Conservation (phyloP, 2,329 filamentous ascomycete species). For the Phialemoniopsis sp. region DNA sequence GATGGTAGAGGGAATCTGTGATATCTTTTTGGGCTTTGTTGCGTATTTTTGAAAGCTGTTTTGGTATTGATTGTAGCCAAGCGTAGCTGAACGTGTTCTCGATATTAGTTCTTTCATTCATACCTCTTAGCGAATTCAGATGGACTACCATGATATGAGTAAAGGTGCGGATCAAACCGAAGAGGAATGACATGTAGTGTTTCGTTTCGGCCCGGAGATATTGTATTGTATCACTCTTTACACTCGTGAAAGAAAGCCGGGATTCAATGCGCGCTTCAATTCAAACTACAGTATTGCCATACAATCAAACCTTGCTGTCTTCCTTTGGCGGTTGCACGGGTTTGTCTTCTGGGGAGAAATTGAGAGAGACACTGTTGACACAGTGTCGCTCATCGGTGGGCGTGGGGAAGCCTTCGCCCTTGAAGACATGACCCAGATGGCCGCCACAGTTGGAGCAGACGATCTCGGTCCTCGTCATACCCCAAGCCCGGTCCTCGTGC, state of each 20-base stretch:
- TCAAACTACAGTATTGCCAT: too few relatives aligned
- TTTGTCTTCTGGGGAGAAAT: slow-evolving; percentile 67
- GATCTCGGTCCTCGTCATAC: slow-evolving; percentile 89
- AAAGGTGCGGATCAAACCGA: too few relatives aligned
- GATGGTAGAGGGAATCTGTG: slow-evolving; percentile 17
- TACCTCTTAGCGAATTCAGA: too few relatives aligned
- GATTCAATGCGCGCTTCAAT: too few relatives aligned
- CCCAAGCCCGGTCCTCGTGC: slow-evolving; percentile 70
- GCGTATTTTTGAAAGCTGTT: neutral
- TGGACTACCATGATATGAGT: too few relatives aligned
- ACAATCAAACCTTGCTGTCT: slow-evolving; percentile 10
- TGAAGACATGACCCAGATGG: slow-evolving; percentile 87
- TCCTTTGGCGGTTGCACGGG: slow-evolving; percentile 27
- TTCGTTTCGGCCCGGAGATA: too few relatives aligned
- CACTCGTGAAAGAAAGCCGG: too few relatives aligned
- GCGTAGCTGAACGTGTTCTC: too few relatives aligned
- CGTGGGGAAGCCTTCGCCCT: slow-evolving; percentile 77
- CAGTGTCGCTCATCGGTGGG: slow-evolving; percentile 96
- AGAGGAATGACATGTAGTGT: too few relatives aligned
- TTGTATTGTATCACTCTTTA: too few relatives aligned
- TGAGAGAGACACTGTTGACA: slow-evolving; percentile 89
- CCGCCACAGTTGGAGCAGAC: slow-evolving; percentile 93
- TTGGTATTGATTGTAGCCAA: too few relatives aligned
- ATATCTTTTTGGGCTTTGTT: neutral
- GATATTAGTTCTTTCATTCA: too few relatives aligned